These are phyloP conservation scores for Maudiozyma humilis DNA, from an alignment of 1,139 yeast species.

Conservation along the genomic window DNA sequence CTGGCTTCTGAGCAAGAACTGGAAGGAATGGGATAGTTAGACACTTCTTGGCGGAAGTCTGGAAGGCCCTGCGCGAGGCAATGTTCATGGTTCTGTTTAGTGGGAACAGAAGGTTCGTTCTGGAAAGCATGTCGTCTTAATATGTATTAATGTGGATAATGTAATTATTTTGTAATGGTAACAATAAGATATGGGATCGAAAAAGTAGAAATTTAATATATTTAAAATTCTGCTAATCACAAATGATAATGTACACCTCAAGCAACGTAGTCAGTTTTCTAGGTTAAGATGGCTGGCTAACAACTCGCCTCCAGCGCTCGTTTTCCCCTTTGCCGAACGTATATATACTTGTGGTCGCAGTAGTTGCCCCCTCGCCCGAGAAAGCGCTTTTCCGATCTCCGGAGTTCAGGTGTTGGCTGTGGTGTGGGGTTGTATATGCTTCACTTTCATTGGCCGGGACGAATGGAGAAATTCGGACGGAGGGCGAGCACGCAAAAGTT, in stretches of 20 bases:
- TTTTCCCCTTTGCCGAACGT: not conserved
- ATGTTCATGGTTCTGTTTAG: slow-evolving; percentile 4
- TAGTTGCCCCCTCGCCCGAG: not conserved
- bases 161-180: no score
- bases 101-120: slow-evolving; percentile 3
- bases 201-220: not conserved
- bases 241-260: not conserved
- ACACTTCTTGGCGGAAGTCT: slow-evolving; percentile 28
- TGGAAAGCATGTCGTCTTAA: slow-evolving; percentile 6
- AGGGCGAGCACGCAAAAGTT: not conserved
- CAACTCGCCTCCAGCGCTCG: no score
- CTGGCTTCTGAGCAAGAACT: slow-evolving; percentile 67
- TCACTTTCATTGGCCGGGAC: not conserved
- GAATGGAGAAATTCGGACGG: not conserved
- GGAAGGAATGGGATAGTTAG: slow-evolving; percentile 38
- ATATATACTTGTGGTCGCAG: not conserved
- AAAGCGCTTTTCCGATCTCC: not conserved
- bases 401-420: not conserved
- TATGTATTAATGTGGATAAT: no score
- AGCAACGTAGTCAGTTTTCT: no score
- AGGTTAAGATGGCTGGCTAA: no score
- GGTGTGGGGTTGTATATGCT: not conserved
- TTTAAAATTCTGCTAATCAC: not conserved
- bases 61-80: slow-evolving; percentile 21
- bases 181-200: no score